These are phyloP conservation scores for Aspergillus hortae DNA, from an alignment of 2,329 filamentous ascomycete genomes.

Conservation along the genomic window DNA sequence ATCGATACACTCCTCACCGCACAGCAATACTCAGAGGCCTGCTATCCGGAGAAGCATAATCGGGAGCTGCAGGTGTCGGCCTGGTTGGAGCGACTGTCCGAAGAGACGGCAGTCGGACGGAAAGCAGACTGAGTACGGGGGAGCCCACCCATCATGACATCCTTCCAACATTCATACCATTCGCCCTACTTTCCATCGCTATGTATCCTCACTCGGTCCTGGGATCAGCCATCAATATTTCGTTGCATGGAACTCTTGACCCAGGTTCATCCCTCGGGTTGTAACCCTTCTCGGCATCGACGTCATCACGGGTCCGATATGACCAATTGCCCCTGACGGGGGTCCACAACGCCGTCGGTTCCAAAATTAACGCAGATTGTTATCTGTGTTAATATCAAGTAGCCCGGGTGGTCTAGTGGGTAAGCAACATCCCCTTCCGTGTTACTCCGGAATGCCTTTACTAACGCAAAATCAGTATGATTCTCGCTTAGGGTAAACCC, in stretches of 20 bases:
- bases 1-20: conserved; percentile 33
- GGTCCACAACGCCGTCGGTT: background rate
- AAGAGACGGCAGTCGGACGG: conserved; percentile 47
- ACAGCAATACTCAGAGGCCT: conserved; percentile 49
- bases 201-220: background rate
- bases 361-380: no score
- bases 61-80: conserved; percentile 67
- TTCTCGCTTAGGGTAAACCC: conserved; percentile 61
- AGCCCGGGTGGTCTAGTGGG: conserved; percentile 55
- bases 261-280: conserved; percentile 1
- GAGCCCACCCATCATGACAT: background rate
- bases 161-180: background rate
- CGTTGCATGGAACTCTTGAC: background rate
- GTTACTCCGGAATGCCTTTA: background rate
- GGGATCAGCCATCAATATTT: background rate
- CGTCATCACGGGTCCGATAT: conserved; percentile 18
- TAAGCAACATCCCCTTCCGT: background rate
- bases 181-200: no score
- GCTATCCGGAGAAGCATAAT: conserved; percentile 53
- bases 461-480: conserved; percentile 48
- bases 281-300: conserved; percentile 20
- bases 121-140: background rate
- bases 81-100: conserved; percentile 68
- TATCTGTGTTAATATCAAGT: no score
- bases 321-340: background rate